These are phyloP conservation scores for Kodamaea restingae DNA, from an alignment of 805 yeast species.

Conservation along the genomic window DNA sequence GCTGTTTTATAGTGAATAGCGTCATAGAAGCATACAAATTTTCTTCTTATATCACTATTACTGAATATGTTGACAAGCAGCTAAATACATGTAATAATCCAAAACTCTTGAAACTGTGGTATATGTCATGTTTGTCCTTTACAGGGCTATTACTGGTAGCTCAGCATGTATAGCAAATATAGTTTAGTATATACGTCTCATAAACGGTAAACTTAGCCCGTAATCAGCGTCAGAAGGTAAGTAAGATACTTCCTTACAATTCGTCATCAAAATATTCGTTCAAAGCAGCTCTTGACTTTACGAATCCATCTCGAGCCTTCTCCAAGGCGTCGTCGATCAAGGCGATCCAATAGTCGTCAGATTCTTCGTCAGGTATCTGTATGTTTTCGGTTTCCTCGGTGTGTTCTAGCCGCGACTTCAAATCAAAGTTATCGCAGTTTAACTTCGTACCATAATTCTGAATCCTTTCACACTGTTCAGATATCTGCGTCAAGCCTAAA, in stretches of 20 bases:
- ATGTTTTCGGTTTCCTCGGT: conserved; percentile 17
- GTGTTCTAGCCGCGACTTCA: conserved; percentile 18
- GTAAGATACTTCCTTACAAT: conserved; percentile 6
- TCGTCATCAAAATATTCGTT: conserved; percentile 47
- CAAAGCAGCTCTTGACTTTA: conserved; percentile 46
- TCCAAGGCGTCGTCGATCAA: conserved; percentile 52
- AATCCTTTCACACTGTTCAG: conserved; percentile 85
- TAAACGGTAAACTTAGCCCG: background rate
- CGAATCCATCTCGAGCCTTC: conserved; percentile 49
- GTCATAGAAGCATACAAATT: too few species aligned
- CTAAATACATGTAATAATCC: too few species aligned
- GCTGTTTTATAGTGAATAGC: too few species aligned
- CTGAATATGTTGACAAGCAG: too few species aligned
- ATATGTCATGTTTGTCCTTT: too few species aligned
- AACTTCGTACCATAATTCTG: conserved; percentile 76
- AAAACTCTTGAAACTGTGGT: too few species aligned
- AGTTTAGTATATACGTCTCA: background rate
- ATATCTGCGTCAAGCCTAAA: conserved; percentile 76
- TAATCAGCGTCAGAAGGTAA: background rate
- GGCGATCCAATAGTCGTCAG: conserved; percentile 36
- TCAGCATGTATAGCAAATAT: background rate
- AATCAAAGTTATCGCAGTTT: conserved; percentile 35
- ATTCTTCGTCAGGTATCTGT: conserved; percentile 9
- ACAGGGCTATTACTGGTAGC: too few species aligned
- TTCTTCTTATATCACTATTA: too few species aligned